Evolutionary conservation across 2,329 filamentous ascomycete species (phyloP).

Genomic region (Alternaria consortialis): DNA sequence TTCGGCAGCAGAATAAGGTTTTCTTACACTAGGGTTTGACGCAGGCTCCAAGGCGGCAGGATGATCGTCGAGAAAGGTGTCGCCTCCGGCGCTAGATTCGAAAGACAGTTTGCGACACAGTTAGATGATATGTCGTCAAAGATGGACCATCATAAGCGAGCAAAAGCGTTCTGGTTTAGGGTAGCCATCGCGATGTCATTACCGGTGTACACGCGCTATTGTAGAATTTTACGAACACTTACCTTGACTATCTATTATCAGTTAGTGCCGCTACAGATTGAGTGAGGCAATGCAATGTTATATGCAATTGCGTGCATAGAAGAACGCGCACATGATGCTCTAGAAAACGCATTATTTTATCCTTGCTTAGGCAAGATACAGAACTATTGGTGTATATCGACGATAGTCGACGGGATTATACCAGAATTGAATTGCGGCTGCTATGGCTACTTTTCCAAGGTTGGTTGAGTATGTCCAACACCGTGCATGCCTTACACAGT

Average conservation of each 20-base stretch:
- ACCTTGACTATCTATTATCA: neutral
- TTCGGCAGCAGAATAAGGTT: no score
- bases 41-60: no score
- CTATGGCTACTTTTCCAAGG: neutral
- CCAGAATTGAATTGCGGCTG: neutral
- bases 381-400: neutral
- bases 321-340: constrained; percentile 9
- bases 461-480: neutral
- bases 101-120: no score
- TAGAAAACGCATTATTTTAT: neutral
- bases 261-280: constrained; percentile 1
- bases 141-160: neutral
- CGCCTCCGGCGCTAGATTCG: no score
- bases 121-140: neutral
- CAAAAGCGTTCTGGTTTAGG: neutral
- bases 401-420: neutral
- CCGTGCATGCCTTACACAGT: neutral
- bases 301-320: constrained; percentile 22
- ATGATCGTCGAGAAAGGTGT: no score
- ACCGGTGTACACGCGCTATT: neutral
- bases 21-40: no score
- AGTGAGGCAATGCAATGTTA: constrained; percentile 18
- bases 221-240: neutral
- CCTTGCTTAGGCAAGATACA: neutral
- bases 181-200: neutral